A percentile compares a stretch with the other conserved stretches of the same genome.
These are phyloP conservation scores for Recurvomyces mirabilis DNA, from an alignment of 495 filamentous ascomycete species.

Conservation along the genomic window DNA sequence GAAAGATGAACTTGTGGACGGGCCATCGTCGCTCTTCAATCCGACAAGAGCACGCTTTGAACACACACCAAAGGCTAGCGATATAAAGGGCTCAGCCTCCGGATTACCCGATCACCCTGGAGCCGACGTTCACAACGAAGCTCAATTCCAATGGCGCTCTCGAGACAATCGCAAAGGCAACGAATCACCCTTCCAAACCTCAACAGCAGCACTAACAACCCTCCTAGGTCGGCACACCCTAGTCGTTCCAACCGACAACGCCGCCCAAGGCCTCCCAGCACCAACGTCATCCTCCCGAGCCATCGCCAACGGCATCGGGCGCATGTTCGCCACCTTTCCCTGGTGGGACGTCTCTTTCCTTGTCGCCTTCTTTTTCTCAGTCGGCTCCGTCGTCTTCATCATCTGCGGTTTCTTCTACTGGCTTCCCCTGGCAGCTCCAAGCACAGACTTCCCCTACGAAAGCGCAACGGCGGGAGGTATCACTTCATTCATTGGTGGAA, in stretches of 20 bases:
- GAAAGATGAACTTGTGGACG: no score
- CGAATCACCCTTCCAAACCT: no score
- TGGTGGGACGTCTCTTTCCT: conserved; percentile 61
- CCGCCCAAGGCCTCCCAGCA: conserved; percentile 30
- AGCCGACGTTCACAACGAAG: conserved; percentile 9
- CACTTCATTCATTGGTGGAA: conserved; percentile 58
- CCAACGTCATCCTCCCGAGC: conserved; percentile 35
- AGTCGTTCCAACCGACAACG: conserved; percentile 28
- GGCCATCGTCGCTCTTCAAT: conserved; percentile 41
- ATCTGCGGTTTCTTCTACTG: conserved; percentile 60
- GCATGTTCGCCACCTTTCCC: conserved; percentile 48
- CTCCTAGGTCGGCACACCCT: conserved; percentile 58
- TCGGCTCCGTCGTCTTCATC: conserved; percentile 54
- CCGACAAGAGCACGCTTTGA: conserved; percentile 35
- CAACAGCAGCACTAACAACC: no score
- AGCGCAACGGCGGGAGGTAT: conserved; percentile 43
- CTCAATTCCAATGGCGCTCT: conserved; percentile 43
- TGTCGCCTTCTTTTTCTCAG: conserved; percentile 54
- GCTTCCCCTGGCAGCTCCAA: conserved; percentile 46
- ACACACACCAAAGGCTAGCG: conserved; percentile 19
- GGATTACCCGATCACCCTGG: conserved; percentile 1
- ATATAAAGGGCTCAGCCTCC: not conserved
- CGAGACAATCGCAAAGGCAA: conserved; percentile 62
- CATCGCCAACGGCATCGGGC: conserved; percentile 36
- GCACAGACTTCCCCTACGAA: conserved; percentile 46